A percentile compares a stretch with the other conserved stretches of the same genome.
These are phyloP conservation scores for Daedaleopsis nitida DNA, from an alignment of 768 basidiomycete species.

Conservation along the genomic window DNA sequence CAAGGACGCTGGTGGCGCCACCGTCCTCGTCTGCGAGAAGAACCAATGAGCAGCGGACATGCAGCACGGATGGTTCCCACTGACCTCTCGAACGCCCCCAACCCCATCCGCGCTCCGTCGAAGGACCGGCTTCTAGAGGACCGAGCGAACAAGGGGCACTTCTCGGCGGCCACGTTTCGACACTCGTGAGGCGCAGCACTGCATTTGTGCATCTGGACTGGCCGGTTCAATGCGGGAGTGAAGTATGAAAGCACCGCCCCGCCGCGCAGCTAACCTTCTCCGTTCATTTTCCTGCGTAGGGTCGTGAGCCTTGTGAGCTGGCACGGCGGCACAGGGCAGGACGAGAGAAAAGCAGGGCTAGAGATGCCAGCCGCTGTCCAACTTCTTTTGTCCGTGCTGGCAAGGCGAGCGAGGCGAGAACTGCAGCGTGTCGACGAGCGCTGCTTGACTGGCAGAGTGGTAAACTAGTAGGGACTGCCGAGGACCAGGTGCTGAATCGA, in stretches of 20 bases:
- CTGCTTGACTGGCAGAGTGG: too few species aligned
- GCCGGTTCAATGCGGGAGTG: neutral
- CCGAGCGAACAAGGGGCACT: neutral
- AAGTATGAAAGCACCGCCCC: neutral
- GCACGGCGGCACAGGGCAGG: too few species aligned
- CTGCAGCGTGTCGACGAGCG: neutral
- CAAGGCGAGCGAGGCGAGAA: neutral
- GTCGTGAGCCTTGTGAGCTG: neutral
- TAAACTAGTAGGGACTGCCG: too few species aligned
- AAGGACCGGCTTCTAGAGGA: neutral
- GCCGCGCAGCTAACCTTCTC: neutral
- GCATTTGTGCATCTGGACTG: neutral
- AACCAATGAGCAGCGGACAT: neutral
- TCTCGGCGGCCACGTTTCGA: neutral
- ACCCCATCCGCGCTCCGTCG: neutral
- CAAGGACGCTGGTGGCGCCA: neutral
- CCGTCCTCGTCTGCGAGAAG: neutral
- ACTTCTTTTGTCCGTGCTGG: too few species aligned
- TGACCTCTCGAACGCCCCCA: neutral
- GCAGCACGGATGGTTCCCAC: neutral
- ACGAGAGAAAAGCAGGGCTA: too few species aligned
- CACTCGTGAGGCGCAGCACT: neutral
- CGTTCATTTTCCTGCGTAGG: neutral
- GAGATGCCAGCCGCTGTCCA: too few species aligned
- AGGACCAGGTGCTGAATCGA: slow-evolving; percentile 3